phyloP scores from a whole-genome alignment of 306 rosid genomes.

The Rosa multiflora region DNA sequence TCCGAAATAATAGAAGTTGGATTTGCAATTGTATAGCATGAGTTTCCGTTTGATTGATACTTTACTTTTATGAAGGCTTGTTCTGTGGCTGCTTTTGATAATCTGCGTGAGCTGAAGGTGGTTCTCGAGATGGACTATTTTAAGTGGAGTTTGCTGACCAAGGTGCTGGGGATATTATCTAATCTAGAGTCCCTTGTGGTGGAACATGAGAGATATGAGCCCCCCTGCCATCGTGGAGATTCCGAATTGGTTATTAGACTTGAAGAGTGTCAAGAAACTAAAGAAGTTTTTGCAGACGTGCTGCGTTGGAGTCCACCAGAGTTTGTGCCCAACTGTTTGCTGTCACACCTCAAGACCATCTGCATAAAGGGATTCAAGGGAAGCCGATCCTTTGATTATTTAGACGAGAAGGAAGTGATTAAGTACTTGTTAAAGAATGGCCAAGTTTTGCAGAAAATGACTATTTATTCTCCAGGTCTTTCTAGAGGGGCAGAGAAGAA shows the following conservation, averaged over 20 bases:
- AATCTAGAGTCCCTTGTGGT: neutral
- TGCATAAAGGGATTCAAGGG: constrained; percentile 1
- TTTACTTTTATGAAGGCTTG: neutral
- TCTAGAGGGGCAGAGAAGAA: neutral
- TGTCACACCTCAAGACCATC: constrained; percentile 5
- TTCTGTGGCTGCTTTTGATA: neutral
- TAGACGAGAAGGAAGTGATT: neutral
- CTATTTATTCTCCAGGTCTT: neutral
- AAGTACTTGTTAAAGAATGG: neutral
- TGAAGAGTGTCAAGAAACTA: neutral
- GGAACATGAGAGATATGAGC: neutral
- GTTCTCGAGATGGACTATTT: neutral
- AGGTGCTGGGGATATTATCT: neutral
- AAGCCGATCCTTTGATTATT: neutral
- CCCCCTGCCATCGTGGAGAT: neutral
- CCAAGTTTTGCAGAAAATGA: neutral
- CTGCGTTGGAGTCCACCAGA: neutral
- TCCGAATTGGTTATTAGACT: neutral
- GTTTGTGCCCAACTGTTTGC: neutral
- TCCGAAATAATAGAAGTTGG: too few relatives aligned
- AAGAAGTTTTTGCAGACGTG: neutral
- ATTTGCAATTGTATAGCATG: neutral
- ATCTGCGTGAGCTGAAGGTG: neutral
- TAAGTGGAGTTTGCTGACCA: neutral
- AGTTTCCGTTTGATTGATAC: neutral